Evolutionary conservation across 2,329 filamentous ascomycete genomes (phyloP).

Genomic region (Pseudocercospora fijiensis): DNA sequence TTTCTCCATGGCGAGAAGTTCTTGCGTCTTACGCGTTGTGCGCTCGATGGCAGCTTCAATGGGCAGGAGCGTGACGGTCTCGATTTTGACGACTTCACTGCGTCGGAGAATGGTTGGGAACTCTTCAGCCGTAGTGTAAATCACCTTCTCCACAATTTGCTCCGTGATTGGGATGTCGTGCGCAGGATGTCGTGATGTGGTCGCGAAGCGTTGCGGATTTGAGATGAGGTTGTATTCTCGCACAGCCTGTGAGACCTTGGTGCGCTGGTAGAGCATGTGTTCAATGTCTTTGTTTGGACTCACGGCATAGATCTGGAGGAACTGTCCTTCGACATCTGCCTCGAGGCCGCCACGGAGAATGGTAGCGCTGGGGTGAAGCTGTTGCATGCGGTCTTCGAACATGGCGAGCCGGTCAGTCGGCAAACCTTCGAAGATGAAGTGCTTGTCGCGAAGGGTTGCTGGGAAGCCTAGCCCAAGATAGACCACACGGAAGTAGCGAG

Average conservation of each 20-base stretch:
- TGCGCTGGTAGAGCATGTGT: constrained; percentile 83
- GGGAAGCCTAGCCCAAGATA: constrained; percentile 91
- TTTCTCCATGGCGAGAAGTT: constrained; percentile 74
- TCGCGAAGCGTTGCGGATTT: constrained; percentile 74
- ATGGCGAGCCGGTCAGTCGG: constrained; percentile 72
- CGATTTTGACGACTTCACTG: constrained; percentile 74
- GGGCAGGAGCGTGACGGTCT: constrained; percentile 67
- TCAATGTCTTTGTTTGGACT: constrained; percentile 77
- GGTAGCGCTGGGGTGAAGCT: constrained; percentile 82
- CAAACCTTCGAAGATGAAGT: constrained; percentile 85
- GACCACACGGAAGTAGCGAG: constrained; percentile 86
- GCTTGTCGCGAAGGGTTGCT: constrained; percentile 75
- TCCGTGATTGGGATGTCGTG: constrained; percentile 63
- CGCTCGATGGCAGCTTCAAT: constrained; percentile 88
- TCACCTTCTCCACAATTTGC: constrained; percentile 76
- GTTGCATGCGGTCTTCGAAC: constrained; percentile 89
- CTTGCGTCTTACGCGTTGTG: constrained; percentile 84
- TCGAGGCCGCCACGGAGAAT: constrained; percentile 71
- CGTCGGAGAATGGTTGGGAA: constrained; percentile 90
- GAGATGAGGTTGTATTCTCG: constrained; percentile 83
- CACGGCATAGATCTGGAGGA: constrained; percentile 76
- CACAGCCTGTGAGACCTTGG: constrained; percentile 77
- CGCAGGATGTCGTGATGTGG: constrained; percentile 68
- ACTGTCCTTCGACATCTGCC: constrained; percentile 81
- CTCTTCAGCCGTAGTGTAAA: constrained; percentile 78